Base-by-base conservation (phyloP, 768 basidiomycete species). In the Erythrobasidium yunnanense region DNA sequence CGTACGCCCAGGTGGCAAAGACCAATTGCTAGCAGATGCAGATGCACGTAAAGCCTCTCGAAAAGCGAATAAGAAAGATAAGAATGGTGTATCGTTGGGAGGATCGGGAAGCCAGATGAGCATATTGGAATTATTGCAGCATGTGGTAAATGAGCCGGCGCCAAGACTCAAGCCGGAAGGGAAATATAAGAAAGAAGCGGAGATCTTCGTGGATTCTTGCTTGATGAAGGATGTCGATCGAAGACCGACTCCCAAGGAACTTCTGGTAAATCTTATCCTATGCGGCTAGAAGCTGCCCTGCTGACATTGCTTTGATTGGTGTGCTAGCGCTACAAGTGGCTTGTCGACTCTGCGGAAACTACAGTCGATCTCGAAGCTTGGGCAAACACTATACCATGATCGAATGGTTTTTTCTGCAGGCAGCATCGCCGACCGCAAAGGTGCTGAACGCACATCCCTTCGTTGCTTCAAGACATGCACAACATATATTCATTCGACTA, bases 101-200 rank as follows among this genome's bases (percentile, higher is more conserved):
- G 93, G 93, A 35, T 88, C 90, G 1, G 88, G 87, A 30, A 91
- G 90, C 87, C 95, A 90, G 70, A 96, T 99, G 92, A 88, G 87
- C 73, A 97, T 99, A 76, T 78, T 99, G 70, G 95, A 99, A 78
- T 77, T 99, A 56, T 78, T 99, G 68, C 95, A 97, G 75, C 90
- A 96, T 75, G 97, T 99, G 72, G 95, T 99, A 56, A 96, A 97
- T 74, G 95, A 97, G 78, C 90, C 93, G 66, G 93, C 95, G 27
- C 95, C 95, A 45, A 81, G 83, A 73, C 77, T 99, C 70, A 85
- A 63, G 49, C 85, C 84, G 0, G 84, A 87, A 66, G 85, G 85
- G 34, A 81, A 81, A 70, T 87, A 82, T 80, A 86, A 87, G 2
- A 76, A 76, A 57, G 83, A 85, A 74, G 87, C 88, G 23, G 87